Evolutionary conservation across 306 rosid genomes (phyloP).

Genomic region (Purshia tridentata): DNA sequence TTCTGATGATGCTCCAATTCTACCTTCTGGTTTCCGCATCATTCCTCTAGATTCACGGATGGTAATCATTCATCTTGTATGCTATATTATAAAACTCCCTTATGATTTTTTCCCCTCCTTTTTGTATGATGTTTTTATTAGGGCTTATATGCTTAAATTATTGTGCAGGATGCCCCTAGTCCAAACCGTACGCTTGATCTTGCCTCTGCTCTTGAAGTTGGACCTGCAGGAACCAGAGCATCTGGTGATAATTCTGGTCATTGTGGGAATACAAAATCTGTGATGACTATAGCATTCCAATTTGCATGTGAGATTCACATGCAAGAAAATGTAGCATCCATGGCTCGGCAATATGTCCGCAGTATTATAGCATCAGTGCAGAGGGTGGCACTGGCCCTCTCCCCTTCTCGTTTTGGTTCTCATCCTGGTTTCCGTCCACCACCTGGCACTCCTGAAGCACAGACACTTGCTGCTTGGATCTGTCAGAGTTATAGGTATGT

Average conservation of each 20-base stretch:
- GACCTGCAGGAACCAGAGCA: constrained; percentile 66
- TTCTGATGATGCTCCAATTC: constrained; percentile 93
- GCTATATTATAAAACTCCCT: background rate
- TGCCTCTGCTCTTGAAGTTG: constrained; percentile 93
- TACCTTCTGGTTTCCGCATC: constrained; percentile 94
- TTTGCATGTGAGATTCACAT: constrained; percentile 89
- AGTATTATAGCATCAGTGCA: constrained; percentile 93
- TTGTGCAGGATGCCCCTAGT: constrained; percentile 69
- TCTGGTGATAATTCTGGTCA: constrained; percentile 57
- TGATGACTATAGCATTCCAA: constrained; percentile 98
- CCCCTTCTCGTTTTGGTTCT: constrained; percentile 71
- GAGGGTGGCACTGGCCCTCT: constrained; percentile 92
- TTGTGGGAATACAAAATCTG: constrained; percentile 77
- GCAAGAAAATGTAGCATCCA: constrained; percentile 78
- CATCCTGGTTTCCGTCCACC: constrained; percentile 58
- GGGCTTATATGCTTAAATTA: constrained; percentile 1
- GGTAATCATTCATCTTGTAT: constrained; percentile 35
- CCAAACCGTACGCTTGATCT: constrained; percentile 97
- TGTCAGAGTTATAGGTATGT: constrained; percentile 73
- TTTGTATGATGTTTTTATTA: constrained; percentile 8
- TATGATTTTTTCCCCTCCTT: background rate
- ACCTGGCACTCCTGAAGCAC: constrained; percentile 91
- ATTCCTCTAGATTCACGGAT: constrained; percentile 77
- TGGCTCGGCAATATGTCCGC: constrained; percentile 92
- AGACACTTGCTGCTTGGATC: constrained; percentile 86